These are phyloP conservation scores for Elsinoe fawcettii DNA, from an alignment of 2,329 filamentous ascomycete genomes.

Conservation along the genomic window DNA sequence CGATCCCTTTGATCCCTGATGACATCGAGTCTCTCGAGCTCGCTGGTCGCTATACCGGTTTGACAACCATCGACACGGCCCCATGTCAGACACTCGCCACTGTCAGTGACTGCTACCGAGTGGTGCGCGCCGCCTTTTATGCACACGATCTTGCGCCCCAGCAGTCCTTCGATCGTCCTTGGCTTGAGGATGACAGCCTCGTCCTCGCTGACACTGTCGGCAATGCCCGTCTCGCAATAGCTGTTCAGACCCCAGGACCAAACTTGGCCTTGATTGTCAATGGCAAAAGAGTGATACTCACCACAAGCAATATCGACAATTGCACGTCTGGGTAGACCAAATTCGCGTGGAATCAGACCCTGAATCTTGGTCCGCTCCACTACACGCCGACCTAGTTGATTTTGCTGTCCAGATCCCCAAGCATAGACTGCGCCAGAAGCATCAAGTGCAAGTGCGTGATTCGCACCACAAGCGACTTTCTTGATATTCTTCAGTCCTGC, in stretches of 20 bases:
- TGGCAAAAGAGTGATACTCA: slow-evolving; percentile 73
- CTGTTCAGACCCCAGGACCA: slow-evolving; percentile 84
- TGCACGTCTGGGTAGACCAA: slow-evolving; percentile 49
- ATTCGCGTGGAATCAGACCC: slow-evolving; percentile 49
- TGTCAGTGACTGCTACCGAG: slow-evolving; percentile 50
- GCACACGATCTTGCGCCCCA: slow-evolving; percentile 54
- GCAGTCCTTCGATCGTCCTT: slow-evolving; percentile 56
- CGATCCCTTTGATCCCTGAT: slow-evolving; percentile 57
- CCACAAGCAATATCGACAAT: slow-evolving; percentile 60
- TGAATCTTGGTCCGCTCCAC: slow-evolving; percentile 52
- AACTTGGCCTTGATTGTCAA: slow-evolving; percentile 59
- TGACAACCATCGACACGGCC: slow-evolving; percentile 54
- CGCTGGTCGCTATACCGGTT: slow-evolving; percentile 40
- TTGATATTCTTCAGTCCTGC: slow-evolving; percentile 58
- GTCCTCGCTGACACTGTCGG: slow-evolving; percentile 56
- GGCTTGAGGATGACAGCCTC: slow-evolving; percentile 67
- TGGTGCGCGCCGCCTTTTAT: slow-evolving; percentile 71
- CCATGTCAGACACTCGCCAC: slow-evolving; percentile 52
- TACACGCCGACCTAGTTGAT: slow-evolving; percentile 58
- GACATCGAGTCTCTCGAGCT: slow-evolving; percentile 50
- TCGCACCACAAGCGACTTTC: slow-evolving; percentile 57
- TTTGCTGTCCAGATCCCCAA: slow-evolving; percentile 67
- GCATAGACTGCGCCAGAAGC: slow-evolving; percentile 56
- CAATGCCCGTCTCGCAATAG: slow-evolving; percentile 69
- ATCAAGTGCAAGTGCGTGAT: slow-evolving; percentile 64